These are phyloP conservation scores for Metarhizium robertsii DNA, from an alignment of 2,329 filamentous ascomycete genomes.

Conservation along the genomic window DNA sequence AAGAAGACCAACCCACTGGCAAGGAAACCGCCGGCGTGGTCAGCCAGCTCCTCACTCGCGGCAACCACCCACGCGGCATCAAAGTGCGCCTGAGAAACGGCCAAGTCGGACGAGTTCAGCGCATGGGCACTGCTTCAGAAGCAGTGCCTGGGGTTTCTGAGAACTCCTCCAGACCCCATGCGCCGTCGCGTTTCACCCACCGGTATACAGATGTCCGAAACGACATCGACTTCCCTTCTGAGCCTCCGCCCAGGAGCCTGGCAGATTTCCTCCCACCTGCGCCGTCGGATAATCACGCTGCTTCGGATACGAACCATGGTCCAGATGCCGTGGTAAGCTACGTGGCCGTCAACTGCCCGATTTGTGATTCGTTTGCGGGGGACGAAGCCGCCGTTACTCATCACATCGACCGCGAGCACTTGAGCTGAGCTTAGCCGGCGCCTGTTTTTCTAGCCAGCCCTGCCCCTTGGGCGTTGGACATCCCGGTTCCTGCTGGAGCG, in stretches of 20 bases:
- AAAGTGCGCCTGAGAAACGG: constrained; percentile 68
- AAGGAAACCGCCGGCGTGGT: constrained; percentile 59
- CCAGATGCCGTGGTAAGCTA: not conserved
- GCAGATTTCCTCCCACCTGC: constrained; percentile 39
- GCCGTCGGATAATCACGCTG: constrained; percentile 5
- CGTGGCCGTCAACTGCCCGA: constrained; percentile 42
- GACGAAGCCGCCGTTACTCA: constrained; percentile 59
- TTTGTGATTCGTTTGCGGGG: constrained; percentile 57
- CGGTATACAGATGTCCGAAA: constrained; percentile 25
- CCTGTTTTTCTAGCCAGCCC: not conserved
- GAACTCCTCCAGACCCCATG: constrained; percentile 1
- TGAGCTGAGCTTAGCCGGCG: constrained; percentile 9
- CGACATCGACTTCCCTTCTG: constrained; percentile 26
- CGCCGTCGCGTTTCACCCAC: constrained; percentile 17
- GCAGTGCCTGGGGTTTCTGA: not conserved
- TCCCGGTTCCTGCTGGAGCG: too few species aligned
- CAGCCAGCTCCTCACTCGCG: constrained; percentile 58
- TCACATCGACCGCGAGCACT: constrained; percentile 43
- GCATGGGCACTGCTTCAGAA: constrained; percentile 30
- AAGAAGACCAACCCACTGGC: constrained; percentile 67
- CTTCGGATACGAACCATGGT: not conserved
- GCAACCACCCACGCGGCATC: constrained; percentile 69
- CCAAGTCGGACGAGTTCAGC: constrained; percentile 64
- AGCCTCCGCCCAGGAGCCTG: constrained; percentile 29
- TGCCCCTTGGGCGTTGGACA: too few species aligned